A percentile compares a stretch with the other conserved stretches of the same genome.
Conservation (phyloP, 108 stramenopile species). For the Thalassiosira profunda region DNA sequence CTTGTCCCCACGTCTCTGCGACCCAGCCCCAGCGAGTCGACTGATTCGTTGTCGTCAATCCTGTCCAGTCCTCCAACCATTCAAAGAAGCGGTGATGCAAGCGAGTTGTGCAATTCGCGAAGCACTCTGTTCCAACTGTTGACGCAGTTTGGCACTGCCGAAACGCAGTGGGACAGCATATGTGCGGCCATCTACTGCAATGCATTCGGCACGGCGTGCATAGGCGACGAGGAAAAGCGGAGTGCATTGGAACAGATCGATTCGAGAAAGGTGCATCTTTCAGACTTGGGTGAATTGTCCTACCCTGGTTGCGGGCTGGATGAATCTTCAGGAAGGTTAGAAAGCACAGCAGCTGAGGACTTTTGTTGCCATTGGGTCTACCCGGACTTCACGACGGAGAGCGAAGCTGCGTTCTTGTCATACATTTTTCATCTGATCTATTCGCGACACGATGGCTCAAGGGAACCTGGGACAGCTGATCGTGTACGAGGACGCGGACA, state of each 20-base stretch:
- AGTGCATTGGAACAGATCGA: neutral
- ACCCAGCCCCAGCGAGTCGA: neutral
- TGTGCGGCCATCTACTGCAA: conserved; percentile 41
- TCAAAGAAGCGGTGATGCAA: neutral
- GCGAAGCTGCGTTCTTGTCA: conserved; percentile 22
- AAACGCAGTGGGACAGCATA: conserved; percentile 46
- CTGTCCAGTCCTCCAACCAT: neutral
- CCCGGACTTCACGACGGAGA: conserved; percentile 18
- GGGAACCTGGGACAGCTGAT: conserved; percentile 97
- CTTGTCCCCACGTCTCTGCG: conserved; percentile 12
- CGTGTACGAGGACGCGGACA: conserved; percentile 83
- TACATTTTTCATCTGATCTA: no score
- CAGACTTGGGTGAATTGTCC: conserved; percentile 15
- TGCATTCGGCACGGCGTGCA: conserved; percentile 1
- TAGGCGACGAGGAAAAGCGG: neutral
- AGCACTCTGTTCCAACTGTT: conserved; percentile 12
- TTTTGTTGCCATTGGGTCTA: conserved; percentile 6
- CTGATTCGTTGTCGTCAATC: neutral
- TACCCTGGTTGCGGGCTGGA: neutral
- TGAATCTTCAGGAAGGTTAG: neutral
- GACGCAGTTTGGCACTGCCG: conserved; percentile 22
- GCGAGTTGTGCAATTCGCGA: conserved; percentile 6
- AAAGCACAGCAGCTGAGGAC: neutral
- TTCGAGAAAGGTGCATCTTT: conserved; percentile 3
- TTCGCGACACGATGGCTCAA: conserved; percentile 98